Percentiles rank a stretch among this genome's conserved stretches.
phyloP scores from a whole-genome alignment of 2,329 filamentous ascomycete species.

The Emydomyces testavorans region DNA sequence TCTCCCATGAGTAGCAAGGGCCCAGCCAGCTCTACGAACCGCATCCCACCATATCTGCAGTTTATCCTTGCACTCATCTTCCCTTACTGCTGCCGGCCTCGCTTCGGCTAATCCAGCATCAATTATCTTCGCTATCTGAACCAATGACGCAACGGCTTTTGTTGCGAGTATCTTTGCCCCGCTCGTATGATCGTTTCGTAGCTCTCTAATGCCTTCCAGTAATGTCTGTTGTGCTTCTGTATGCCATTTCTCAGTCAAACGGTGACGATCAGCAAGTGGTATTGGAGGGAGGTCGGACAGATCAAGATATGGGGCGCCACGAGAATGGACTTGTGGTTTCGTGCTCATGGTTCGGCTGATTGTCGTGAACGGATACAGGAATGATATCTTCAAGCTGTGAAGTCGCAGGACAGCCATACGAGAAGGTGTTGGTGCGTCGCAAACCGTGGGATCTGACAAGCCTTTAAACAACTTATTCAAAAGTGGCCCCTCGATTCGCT shows the following conservation, averaged over 20 bases:
- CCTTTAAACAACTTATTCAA: too few species aligned
- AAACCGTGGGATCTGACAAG: too few species aligned
- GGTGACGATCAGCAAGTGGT: background rate
- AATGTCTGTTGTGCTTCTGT: slow-evolving; percentile 37
- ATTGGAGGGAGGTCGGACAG: background rate
- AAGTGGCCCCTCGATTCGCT: too few species aligned
- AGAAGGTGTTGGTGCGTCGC: too few species aligned
- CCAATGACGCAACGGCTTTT: slow-evolving; percentile 42
- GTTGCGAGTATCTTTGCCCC: slow-evolving; percentile 49
- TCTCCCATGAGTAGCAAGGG: slow-evolving; percentile 54
- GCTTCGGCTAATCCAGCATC: slow-evolving; percentile 20
- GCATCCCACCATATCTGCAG: slow-evolving; percentile 44
- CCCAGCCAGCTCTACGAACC: slow-evolving; percentile 48
- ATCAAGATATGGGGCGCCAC: background rate
- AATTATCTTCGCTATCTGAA: slow-evolving; percentile 35
- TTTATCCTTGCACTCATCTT: slow-evolving; percentile 14
- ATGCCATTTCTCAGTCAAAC: slow-evolving; percentile 3
- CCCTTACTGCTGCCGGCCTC: slow-evolving; percentile 14
- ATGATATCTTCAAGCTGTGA: background rate
- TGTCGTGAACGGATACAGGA: background rate
- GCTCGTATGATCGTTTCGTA: slow-evolving; percentile 48
- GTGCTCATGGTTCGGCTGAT: background rate
- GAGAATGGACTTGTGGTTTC: background rate
- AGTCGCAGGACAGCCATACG: background rate
- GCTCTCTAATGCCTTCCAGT: slow-evolving; percentile 35